phyloP scores from a whole-genome alignment of 768 basidiomycete species.

The Serendipita indica region DNA sequence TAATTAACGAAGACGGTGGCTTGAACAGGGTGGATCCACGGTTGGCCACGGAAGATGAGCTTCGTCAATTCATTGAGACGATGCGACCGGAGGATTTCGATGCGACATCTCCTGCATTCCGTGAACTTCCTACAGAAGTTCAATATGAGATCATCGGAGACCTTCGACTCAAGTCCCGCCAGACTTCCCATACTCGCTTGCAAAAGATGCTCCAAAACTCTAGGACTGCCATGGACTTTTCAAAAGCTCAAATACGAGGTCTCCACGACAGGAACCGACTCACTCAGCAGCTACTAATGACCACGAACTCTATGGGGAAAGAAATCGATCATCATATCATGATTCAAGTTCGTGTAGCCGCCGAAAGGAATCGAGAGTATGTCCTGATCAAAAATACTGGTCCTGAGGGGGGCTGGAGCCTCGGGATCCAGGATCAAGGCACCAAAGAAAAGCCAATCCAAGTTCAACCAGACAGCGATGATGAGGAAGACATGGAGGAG shows the following conservation, averaged over 20 bases:
- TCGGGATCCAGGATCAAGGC: constrained; percentile 82
- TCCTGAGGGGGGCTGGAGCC: constrained; percentile 79
- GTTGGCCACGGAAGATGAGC: constrained; percentile 90
- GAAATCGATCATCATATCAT: constrained; percentile 45
- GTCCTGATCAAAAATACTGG: constrained; percentile 88
- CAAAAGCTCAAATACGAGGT: constrained; percentile 86
- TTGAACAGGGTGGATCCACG: constrained; percentile 34
- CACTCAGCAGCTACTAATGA: constrained; percentile 83
- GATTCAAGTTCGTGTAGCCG: constrained; percentile 88
- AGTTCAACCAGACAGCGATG: constrained; percentile 46
- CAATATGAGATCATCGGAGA: constrained; percentile 99
- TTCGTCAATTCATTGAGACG: constrained; percentile 84
- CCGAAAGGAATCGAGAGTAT: constrained; percentile 89
- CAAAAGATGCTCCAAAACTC: constrained; percentile 77
- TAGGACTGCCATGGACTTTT: constrained; percentile 83
- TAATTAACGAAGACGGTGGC: constrained; percentile 43
- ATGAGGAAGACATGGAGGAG: constrained; percentile 68
- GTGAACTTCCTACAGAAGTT: constrained; percentile 84
- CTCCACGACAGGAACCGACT: constrained; percentile 76
- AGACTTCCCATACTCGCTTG: constrained; percentile 81
- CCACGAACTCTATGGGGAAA: constrained; percentile 85
- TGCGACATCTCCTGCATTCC: constrained; percentile 75
- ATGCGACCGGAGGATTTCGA: constrained; percentile 96
- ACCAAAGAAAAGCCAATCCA: constrained; percentile 74
- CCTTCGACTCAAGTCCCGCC: constrained; percentile 82